These are phyloP conservation scores for Myriosclerotinia duriaeana DNA, from an alignment of 2,329 filamentous ascomycete genomes.

Conservation along the genomic window DNA sequence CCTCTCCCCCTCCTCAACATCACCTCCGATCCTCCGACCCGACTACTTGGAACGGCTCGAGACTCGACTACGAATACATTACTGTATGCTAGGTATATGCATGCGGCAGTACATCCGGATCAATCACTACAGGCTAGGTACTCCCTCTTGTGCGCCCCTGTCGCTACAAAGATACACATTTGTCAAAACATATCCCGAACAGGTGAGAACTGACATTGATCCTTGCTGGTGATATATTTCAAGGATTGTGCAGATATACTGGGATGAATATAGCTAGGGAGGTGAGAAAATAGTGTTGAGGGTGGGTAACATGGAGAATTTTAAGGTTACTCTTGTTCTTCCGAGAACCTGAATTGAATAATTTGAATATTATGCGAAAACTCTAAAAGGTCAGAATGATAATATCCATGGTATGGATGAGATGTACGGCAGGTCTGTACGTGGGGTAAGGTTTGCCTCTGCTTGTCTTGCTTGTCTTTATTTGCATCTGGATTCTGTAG, in stretches of 20 bases:
- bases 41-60: slow-evolving; percentile 9
- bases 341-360: no score
- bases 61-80: slow-evolving; percentile 1
- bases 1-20: background rate
- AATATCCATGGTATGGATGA: background rate
- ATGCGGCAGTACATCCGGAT: background rate
- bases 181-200: background rate
- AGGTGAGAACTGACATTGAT: background rate
- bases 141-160: background rate
- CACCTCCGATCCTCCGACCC: background rate
- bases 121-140: no score
- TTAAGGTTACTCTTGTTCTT: slow-evolving; percentile 1
- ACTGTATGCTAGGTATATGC: background rate
- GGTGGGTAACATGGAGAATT: background rate
- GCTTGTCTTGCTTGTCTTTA: background rate
- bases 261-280: background rate
- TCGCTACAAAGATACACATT: slow-evolving; percentile 1
- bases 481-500: background rate
- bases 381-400: background rate
- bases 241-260: slow-evolving; percentile 3
- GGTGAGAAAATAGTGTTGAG: slow-evolving; percentile 14
- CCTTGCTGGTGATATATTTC: slow-evolving; percentile 5
- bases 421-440: background rate
- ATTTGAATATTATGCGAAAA: background rate
- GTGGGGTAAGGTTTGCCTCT: background rate